Evolutionary conservation across 768 basidiomycete species (phyloP), one percentile per base, ranked within the genome.

Genomic region (Suillus plorans): DNA sequence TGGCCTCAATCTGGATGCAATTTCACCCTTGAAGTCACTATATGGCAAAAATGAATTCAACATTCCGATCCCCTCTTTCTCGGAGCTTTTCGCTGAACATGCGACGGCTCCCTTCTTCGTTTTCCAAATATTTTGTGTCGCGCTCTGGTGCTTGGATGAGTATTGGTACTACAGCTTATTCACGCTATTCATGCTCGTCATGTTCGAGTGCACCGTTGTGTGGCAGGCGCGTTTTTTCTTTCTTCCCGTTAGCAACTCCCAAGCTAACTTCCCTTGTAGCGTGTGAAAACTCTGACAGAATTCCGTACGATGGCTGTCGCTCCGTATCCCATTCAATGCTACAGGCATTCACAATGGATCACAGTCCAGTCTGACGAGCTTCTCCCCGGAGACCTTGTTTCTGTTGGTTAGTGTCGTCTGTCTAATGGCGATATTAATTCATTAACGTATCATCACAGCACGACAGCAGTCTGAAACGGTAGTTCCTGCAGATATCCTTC

Each of bases 111-210:
- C 97, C 0, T 99, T 99, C 85, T 99, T 99, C 77, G 97, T 99
- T 34, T 99, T 99, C 79, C 97, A 99, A 78, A 79, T 99, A 20
- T 99, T 99, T 79, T 99, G 97, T 68, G 97, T 98, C 2, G 95
- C 93, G 0, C 81, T 99, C 12, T 99, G 97, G 97, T 94, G 92
- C 74, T 78, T 99, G 70, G 97, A 99, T 71, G 97, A 99, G 75
- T 99, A 99, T 76, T 98, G 95, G 96, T 98, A 97, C 76, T 99
- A 98, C 82, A 91, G 92, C 63, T 76, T 99, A 47, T 99, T 99
- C 80, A 99, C 97, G 2, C 82, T 96, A 31, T 98, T 99, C 85
- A 99, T 99, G 97, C 83, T 99, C 42, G 80, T 99, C 56, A 91
- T 97, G 67, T 99, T 99, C 73, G 97, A 99, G 79, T 99, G 96